Conservation (phyloP, 257 asterid species). For the Rauvolfia tetraphylla region DNA sequence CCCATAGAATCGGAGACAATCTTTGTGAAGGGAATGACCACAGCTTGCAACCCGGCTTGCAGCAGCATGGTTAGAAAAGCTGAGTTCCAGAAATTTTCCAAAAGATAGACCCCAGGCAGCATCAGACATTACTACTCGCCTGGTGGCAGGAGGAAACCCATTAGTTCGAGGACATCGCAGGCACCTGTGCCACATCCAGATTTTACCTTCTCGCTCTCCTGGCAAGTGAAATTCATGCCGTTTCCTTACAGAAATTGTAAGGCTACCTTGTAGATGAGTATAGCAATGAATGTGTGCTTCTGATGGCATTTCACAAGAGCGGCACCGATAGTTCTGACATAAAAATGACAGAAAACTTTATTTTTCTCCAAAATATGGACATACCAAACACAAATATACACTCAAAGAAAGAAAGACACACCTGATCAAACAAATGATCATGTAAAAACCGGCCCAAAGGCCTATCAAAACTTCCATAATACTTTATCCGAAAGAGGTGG, state of each 20-base stretch:
- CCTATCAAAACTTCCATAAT: slow-evolving; percentile 67
- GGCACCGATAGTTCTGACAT: slow-evolving; percentile 54
- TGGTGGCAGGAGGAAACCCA: slow-evolving; percentile 68
- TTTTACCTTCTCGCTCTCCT: slow-evolving; percentile 63
- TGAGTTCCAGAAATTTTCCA: slow-evolving; percentile 74
- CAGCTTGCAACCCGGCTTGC: slow-evolving; percentile 81
- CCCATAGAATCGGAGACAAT: slow-evolving; percentile 87
- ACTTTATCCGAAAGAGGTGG: slow-evolving; percentile 70
- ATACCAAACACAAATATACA: not conserved
- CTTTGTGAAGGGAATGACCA: slow-evolving; percentile 85
- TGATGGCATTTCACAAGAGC: slow-evolving; percentile 66
- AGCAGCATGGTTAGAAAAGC: slow-evolving; percentile 85
- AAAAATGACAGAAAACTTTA: slow-evolving; percentile 17
- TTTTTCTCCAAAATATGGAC: not conserved
- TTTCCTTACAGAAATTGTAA: slow-evolving; percentile 63
- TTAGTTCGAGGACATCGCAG: slow-evolving; percentile 63
- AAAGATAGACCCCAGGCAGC: slow-evolving; percentile 80
- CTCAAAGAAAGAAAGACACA: slow-evolving; percentile 23
- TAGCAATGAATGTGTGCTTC: slow-evolving; percentile 77
- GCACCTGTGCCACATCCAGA: slow-evolving; percentile 95
- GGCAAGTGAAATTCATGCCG: slow-evolving; percentile 49
- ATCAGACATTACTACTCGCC: slow-evolving; percentile 67
- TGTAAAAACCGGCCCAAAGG: slow-evolving; percentile 69
- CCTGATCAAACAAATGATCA: slow-evolving; percentile 71
- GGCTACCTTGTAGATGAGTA: slow-evolving; percentile 76